Evolutionary conservation across 2,329 filamentous ascomycete genomes (phyloP).

Genomic region (Scleromitrula shiraiana): DNA sequence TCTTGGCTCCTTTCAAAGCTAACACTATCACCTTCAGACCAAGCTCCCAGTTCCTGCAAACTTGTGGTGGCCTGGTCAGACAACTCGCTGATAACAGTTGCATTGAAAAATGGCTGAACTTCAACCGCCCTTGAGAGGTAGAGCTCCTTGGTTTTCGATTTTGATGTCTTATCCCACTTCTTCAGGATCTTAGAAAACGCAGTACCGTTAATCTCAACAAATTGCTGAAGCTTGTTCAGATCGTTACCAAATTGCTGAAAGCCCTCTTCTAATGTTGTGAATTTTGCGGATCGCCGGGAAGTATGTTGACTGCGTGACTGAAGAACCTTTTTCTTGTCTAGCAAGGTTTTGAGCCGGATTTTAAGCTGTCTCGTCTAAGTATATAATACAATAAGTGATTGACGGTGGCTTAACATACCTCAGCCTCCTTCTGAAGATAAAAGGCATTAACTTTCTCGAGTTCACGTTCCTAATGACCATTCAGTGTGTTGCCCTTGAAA

Average conservation of each 20-base stretch:
- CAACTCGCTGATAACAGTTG: constrained; percentile 90
- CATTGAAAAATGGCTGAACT: constrained; percentile 96
- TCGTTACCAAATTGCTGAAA: constrained; percentile 97
- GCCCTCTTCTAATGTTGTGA: constrained; percentile 90
- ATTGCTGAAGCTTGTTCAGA: constrained; percentile 95
- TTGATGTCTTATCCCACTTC: constrained; percentile 99
- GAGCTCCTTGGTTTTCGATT: constrained; percentile 95
- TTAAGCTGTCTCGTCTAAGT: constrained; percentile 58
- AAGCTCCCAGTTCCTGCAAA: constrained; percentile 86
- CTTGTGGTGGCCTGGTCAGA: constrained; percentile 97
- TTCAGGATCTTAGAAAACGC: constrained; percentile 98
- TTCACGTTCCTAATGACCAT: constrained; percentile 71
- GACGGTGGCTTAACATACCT: constrained; percentile 51
- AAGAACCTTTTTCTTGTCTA: constrained; percentile 91
- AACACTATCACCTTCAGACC: constrained; percentile 93
- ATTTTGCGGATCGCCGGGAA: constrained; percentile 84
- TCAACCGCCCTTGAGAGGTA: constrained; percentile 94
- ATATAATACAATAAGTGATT: neutral
- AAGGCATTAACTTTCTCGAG: constrained; percentile 98
- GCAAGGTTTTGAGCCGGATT: constrained; percentile 79
- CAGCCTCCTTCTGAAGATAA: constrained; percentile 95
- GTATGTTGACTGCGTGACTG: constrained; percentile 69
- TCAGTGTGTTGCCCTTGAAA: constrained; percentile 31
- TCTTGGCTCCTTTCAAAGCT: constrained; percentile 59
- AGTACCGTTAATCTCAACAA: constrained; percentile 95